A percentile compares a stretch with the other conserved stretches of the same genome.
phyloP scores from a whole-genome alignment of 768 basidiomycete species.

The Suillus lakei region DNA sequence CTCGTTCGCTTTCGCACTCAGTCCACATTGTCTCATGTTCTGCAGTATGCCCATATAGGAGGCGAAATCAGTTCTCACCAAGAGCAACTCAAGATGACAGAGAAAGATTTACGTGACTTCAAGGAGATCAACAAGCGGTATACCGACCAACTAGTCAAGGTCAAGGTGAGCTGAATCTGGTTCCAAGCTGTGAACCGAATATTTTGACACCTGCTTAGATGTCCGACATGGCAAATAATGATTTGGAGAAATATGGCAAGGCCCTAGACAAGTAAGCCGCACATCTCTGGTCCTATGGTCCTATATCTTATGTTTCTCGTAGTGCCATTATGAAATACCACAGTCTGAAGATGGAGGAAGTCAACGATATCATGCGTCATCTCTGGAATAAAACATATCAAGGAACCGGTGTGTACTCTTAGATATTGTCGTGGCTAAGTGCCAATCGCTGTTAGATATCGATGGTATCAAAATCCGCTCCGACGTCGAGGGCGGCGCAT shows the following conservation, averaged over 20 bases:
- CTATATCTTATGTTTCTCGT: conserved; percentile 21
- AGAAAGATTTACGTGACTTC: conserved; percentile 81
- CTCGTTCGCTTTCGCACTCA: conserved; percentile 13
- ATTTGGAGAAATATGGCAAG: conserved; percentile 97
- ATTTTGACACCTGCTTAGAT: conserved; percentile 54
- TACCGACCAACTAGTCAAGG: conserved; percentile 89
- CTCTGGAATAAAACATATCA: conserved; percentile 99
- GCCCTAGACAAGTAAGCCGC: conserved; percentile 88
- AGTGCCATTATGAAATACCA: conserved; percentile 99
- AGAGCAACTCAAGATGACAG: conserved; percentile 65
- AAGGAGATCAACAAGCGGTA: conserved; percentile 86
- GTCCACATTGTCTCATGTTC: neutral
- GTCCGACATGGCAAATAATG: conserved; percentile 96
- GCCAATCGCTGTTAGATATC: conserved; percentile 69
- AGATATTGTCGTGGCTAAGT: conserved; percentile 11
- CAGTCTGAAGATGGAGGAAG: conserved; percentile 97
- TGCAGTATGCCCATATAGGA: conserved; percentile 76
- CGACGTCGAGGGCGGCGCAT: conserved; percentile 88
- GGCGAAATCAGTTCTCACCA: conserved; percentile 82
- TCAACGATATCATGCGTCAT: conserved; percentile 97
- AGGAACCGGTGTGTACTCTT: conserved; percentile 75
- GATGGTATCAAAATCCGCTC: conserved; percentile 96
- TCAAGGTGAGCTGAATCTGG: conserved; percentile 66
- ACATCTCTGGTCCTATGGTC: neutral
- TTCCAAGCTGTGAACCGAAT: neutral